phyloP scores from a whole-genome alignment of 345 rosid genomes.

The Leavenworthia alabamica region DNA sequence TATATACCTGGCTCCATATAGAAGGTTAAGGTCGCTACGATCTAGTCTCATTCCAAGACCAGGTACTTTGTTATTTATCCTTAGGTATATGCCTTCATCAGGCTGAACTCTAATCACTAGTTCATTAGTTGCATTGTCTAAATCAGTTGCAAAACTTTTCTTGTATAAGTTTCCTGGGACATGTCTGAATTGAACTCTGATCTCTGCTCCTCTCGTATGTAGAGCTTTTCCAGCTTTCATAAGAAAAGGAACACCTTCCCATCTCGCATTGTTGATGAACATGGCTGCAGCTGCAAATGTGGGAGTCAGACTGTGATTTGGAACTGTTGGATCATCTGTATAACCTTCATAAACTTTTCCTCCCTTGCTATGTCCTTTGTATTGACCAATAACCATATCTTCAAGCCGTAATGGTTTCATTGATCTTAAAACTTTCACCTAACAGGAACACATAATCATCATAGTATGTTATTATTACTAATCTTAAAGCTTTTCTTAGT shows the following conservation, averaged over 20 bases:
- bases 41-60: slow-evolving; percentile 94
- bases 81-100: slow-evolving; percentile 91
- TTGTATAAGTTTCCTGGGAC: slow-evolving; percentile 89
- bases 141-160: slow-evolving; percentile 57
- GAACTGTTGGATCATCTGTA: slow-evolving; percentile 70
- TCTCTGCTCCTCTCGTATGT: slow-evolving; percentile 75
- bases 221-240: slow-evolving; percentile 97
- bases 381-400: slow-evolving; percentile 77
- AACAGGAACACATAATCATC: not conserved
- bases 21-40: slow-evolving; percentile 78
- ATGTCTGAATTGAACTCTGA: slow-evolving; percentile 85
- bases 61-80: slow-evolving; percentile 93
- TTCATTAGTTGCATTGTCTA: slow-evolving; percentile 79
- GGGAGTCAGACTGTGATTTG: slow-evolving; percentile 65
- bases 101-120: slow-evolving; percentile 91
- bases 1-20: slow-evolving; percentile 57
- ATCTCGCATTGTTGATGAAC: slow-evolving; percentile 77
- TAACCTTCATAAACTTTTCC: slow-evolving; percentile 54
- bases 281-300: slow-evolving; percentile 93
- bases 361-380: slow-evolving; percentile 71
- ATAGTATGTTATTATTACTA: not conserved
- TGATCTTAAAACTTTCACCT: slow-evolving; percentile 92
- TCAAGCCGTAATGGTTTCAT: slow-evolving; percentile 71
- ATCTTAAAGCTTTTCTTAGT: not conserved
- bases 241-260: slow-evolving; percentile 96